Evolutionary conservation across 495 filamentous ascomycete species (phyloP).

Genomic region (Aspergillus heteromorphus): DNA sequence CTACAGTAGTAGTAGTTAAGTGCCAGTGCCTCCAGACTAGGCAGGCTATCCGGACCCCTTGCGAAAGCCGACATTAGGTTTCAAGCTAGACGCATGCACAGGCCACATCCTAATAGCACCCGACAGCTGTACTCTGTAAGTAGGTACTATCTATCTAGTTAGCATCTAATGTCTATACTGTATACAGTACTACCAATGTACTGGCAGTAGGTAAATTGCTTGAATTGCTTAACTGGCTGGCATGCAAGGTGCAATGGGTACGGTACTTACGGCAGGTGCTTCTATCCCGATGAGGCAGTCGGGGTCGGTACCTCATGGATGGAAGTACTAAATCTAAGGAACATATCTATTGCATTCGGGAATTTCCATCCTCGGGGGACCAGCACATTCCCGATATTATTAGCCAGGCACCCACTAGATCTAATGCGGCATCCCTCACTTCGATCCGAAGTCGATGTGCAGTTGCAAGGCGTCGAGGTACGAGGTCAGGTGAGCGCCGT

Average conservation of each 20-base stretch:
- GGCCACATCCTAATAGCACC: no score
- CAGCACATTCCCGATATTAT: background rate
- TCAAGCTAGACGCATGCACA: background rate
- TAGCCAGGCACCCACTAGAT: background rate
- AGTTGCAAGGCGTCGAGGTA: background rate
- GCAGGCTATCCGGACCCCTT: background rate
- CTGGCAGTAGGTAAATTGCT: background rate
- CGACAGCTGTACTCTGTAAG: no score
- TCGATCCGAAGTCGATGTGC: no score
- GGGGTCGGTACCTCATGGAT: background rate
- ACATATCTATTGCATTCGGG: no score
- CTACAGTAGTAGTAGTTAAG: no score
- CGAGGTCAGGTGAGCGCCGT: background rate
- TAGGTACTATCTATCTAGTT: no score
- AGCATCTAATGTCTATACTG: no score
- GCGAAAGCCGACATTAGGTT: background rate
- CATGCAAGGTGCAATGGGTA: background rate
- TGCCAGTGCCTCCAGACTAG: background rate
- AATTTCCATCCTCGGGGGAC: background rate
- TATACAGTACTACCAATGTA: no score
- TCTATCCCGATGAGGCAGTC: no score
- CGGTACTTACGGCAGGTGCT: no score
- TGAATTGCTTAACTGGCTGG: background rate
- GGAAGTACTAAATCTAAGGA: background rate
- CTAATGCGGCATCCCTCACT: background rate